Evolutionary conservation across 2,329 filamentous ascomycete species (phyloP).

Genomic region (Ophiostoma triangulosporum): DNA sequence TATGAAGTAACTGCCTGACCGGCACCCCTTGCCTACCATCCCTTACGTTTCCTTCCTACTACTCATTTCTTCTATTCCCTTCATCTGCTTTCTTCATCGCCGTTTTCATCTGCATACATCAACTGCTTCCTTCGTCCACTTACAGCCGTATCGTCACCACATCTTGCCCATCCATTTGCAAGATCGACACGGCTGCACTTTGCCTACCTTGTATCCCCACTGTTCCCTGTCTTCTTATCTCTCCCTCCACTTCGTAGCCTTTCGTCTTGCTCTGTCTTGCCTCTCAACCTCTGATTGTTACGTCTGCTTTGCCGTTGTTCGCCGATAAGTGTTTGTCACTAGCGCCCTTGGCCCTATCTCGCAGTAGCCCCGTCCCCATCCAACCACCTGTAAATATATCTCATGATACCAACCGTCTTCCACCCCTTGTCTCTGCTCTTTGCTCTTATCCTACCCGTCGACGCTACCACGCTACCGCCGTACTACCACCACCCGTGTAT

Average conservation of each 20-base stretch:
- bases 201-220: not conserved
- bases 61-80: too few relatives aligned
- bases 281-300: not conserved
- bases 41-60: too few relatives aligned
- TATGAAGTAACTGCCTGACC: too few relatives aligned
- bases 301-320: not conserved
- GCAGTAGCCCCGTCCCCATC: too few relatives aligned
- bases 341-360: not conserved
- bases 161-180: not conserved
- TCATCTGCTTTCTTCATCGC: too few relatives aligned
- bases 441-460: constrained; percentile 2
- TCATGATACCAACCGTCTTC: not conserved
- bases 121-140: too few relatives aligned
- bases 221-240: constrained; percentile 1
- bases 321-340: not conserved
- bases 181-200: not conserved
- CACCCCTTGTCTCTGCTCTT: not conserved
- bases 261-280: not conserved
- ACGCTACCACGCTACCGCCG: constrained; percentile 11
- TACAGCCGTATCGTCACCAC: too few relatives aligned
- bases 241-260: not conserved
- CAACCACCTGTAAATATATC: too few relatives aligned
- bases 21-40: too few relatives aligned
- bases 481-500: constrained; percentile 6
- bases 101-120: too few relatives aligned